Percentiles rank a stretch among this genome's conserved stretches.
phyloP scores from a whole-genome alignment of 176 grass and related monocot genomes.

The Carex parvula region DNA sequence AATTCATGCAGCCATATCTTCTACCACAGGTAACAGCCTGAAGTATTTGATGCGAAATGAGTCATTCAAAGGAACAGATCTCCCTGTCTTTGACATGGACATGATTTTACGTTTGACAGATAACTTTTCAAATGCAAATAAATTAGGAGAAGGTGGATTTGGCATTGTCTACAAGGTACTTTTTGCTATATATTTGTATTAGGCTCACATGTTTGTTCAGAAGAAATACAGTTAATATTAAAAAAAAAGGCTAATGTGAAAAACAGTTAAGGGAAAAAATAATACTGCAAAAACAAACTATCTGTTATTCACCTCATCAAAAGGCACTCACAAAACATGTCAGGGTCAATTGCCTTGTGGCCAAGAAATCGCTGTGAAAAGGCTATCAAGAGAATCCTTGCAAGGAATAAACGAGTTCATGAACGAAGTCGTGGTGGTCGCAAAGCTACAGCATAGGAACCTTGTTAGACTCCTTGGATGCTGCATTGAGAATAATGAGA shows the following conservation, averaged over 20 bases:
- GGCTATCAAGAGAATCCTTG: constrained; percentile 29
- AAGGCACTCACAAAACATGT: constrained; percentile 15
- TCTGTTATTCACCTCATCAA: neutral
- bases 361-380: constrained; percentile 55
- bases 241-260: neutral
- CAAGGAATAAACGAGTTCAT: constrained; percentile 49
- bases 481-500: constrained; percentile 44
- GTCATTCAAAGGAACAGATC: constrained; percentile 13
- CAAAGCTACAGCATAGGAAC: constrained; percentile 58
- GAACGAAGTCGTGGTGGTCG: constrained; percentile 53
- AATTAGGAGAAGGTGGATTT: constrained; percentile 50
- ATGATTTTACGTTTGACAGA: constrained; percentile 30
- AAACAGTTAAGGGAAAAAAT: neutral
- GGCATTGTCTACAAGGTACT: constrained; percentile 58
- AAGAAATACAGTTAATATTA: neutral
- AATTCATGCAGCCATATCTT: neutral
- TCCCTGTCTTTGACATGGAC: constrained; percentile 21
- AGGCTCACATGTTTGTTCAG: neutral
- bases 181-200: neutral
- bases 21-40: neutral
- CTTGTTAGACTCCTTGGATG: constrained; percentile 45
- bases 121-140: constrained; percentile 35
- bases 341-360: constrained; percentile 35
- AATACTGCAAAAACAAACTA: neutral
- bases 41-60: neutral